Base-by-base conservation (phyloP, 129 eudicot species). In the Saposhnikovia divaricata region DNA sequence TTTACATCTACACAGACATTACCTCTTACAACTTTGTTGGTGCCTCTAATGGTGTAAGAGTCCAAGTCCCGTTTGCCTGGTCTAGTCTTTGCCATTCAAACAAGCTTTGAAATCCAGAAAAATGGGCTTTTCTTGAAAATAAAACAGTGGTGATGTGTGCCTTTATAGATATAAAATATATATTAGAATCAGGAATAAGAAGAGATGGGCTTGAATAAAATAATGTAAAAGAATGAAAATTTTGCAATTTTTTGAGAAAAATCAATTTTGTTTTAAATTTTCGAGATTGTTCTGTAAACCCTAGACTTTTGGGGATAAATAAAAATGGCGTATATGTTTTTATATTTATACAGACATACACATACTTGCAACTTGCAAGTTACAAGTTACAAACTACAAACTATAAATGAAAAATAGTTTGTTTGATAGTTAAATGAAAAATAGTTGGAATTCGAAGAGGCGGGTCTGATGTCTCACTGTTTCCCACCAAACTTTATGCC, bases 31-130 rank as follows among this genome's bases (percentile, higher is more conserved):
- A 87, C 85, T 84, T 91, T 91, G 80, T 86, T 80, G 50, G 97
- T 89, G 81, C 94, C 92, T 72, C 78, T 85, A 47, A 91, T 91
- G 76, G 94, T 85, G 94, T 83, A 91, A 40, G 78, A 65, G 16
- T 89, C 89, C 71, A 77, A 38, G 48, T 77, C 72, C 23, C 71
- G 16, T 77, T 55, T 77, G 27, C 71, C 80, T 55, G 47, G 80
- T 77, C 48, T 51, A 21, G 34, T 77, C 45, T 77, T 77, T 55
- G 80, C 81, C 80, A 77, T 77, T 12, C 39, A 38, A 21, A 21
- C 12, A 5, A 19, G 16, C 70, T 61, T 25, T 11, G 4, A 61
- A 23, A 2, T 51, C 61, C 8, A 6, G n/a, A 55, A 55, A 55
- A 55, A 55, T 21, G 63, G 63, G 63, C 25, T 51, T 51, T 18